Base-by-base conservation (phyloP, 164 flowering plant genomes). In the Annona squamosa region DNA sequence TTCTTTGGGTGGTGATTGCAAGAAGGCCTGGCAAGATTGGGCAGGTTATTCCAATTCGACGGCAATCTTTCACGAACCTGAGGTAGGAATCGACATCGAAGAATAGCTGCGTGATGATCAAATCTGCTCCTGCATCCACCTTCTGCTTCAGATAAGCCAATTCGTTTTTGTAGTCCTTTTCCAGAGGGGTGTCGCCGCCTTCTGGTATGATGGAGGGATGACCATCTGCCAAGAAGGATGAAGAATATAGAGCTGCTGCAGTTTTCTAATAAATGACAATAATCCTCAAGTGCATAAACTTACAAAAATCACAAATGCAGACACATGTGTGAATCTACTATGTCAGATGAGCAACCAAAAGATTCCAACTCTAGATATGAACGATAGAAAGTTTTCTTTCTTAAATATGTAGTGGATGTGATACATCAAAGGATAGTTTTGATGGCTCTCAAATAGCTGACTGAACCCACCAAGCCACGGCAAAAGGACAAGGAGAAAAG, bases 11-110 rank as follows among this genome's bases (percentile, higher is more conserved):
- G 16, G 26, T 16, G 10, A 68, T 46, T 46, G 70, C 37, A 4
- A 68, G 52, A 46, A 68, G 45, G 52, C 70, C 70, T 3, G 70
- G 70, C 3, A 68, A n/a, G 56, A 68, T 68, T 5, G 70, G 70
- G 70, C 70, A 68, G 45, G 48, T 68, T 68, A 68, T 68, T 68
- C 70, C 70, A 4, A 68, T 47, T 41, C 18, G 48, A n/a, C 70
- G 70, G 70, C 70, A 68, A 41, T 68, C 70, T 16, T n/a, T 17
- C 18, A 68, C 57, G 13, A 68, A 68, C 46, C 46, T 68, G 16
- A 68, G 56, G 56, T 46, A 68, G 19, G 10, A 16, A 9, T 68
- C 70, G 3, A 46, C 45, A n/a, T 68, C 70, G 5, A 46, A 68
- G 46, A 68, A 68, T 46, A 68, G 56, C 41, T 68, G 70, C 17